Evolutionary conservation across 495 filamentous ascomycete genomes (phyloP).

Genomic region (Bathelium albidoporum): DNA sequence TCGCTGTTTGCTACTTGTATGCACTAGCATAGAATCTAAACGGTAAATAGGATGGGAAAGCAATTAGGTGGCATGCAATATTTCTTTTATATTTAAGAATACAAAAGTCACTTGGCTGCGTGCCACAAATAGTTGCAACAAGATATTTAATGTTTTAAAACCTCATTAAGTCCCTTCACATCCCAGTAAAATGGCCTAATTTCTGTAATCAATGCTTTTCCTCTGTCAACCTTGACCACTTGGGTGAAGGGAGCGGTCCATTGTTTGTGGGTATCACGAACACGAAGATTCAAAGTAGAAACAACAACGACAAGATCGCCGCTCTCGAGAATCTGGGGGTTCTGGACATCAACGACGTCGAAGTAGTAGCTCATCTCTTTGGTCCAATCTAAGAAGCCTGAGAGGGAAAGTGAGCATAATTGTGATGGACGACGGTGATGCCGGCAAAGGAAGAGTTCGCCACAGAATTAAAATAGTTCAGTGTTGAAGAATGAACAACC

Average conservation of each 20-base stretch:
- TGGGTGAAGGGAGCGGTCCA: neutral
- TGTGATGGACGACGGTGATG: neutral
- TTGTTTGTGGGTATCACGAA: slow-evolving; percentile 1
- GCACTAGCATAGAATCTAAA: no score
- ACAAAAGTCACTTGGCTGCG: no score
- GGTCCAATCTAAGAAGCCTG: neutral
- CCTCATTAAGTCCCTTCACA: slow-evolving; percentile 2
- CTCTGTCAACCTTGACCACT: slow-evolving; percentile 1
- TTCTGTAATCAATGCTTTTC: neutral
- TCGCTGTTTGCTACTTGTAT: no score
- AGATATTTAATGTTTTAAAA: neutral
- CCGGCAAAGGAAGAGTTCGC: no score
- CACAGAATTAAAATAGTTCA: neutral
- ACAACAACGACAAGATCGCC: slow-evolving; percentile 1
- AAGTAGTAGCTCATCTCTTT: slow-evolving; percentile 4
- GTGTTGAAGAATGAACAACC: neutral
- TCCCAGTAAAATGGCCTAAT: slow-evolving; percentile 10
- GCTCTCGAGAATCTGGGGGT: slow-evolving; percentile 3
- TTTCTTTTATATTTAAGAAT: no score
- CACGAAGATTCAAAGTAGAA: slow-evolving; percentile 1
- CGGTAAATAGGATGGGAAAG: no score
- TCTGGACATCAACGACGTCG: neutral
- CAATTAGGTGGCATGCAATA: no score
- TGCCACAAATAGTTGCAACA: no score
- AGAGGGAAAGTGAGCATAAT: neutral